A percentile compares a stretch with the other conserved stretches of the same genome.
Evolutionary conservation across 176 grass and related monocot species (phyloP).

Genomic region (Oryza glaberrima): DNA sequence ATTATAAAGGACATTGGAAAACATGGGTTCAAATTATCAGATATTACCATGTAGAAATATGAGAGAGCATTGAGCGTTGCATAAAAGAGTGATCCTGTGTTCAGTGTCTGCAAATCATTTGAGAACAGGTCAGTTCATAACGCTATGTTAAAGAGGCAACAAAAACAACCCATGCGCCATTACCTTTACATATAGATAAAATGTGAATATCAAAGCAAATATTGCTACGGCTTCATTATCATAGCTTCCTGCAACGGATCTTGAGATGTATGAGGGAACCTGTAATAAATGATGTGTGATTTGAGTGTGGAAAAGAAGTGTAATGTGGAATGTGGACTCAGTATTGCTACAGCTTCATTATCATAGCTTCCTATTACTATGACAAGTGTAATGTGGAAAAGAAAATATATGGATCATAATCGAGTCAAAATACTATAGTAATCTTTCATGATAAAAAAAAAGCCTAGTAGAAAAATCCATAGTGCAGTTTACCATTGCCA

Average conservation of each 20-base stretch:
- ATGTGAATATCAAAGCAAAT: constrained; percentile 96
- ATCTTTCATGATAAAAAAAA: constrained; percentile 24
- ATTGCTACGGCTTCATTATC: constrained; percentile 99
- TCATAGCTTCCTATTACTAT: neutral
- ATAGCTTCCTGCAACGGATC: constrained; percentile 99
- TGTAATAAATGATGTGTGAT: constrained; percentile 32
- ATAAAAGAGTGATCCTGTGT: constrained; percentile 98
- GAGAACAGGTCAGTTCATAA: constrained; percentile 36
- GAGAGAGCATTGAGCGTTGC: constrained; percentile 94
- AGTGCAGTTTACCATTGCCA: constrained; percentile 74
- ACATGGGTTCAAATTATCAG: constrained; percentile 25
- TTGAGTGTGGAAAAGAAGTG: neutral
- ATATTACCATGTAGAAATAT: constrained; percentile 99
- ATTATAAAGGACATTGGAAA: constrained; percentile 46
- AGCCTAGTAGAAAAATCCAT: neutral
- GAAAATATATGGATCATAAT: neutral
- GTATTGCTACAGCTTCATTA: no score
- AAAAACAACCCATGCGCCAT: constrained; percentile 24
- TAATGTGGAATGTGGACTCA: no score
- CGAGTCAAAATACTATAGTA: neutral
- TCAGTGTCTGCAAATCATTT: constrained; percentile 78
- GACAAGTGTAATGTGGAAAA: neutral
- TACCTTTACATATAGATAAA: constrained; percentile 99
- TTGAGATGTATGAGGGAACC: constrained; percentile 98
- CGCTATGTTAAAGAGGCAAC: constrained; percentile 16